A percentile compares a stretch with the other conserved stretches of the same genome.
Conservation (phyloP, 2,329 filamentous ascomycete genomes). For the Aspergillus intermedius region DNA sequence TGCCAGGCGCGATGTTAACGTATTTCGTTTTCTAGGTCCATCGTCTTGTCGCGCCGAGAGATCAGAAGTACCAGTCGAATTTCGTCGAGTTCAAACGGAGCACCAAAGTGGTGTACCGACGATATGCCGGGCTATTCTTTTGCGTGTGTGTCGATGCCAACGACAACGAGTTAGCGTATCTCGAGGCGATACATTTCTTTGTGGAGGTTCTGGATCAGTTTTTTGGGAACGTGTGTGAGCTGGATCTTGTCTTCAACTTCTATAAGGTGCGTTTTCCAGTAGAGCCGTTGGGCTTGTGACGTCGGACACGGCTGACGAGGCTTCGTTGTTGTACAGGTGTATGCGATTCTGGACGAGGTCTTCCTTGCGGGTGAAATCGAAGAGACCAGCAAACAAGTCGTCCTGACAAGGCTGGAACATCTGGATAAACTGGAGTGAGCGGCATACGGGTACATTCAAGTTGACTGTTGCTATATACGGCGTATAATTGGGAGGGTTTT, state of each 20-base stretch:
- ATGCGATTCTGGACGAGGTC: slow-evolving; percentile 96
- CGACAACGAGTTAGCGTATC: slow-evolving; percentile 93
- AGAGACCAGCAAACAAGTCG: slow-evolving; percentile 97
- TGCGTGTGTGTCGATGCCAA: slow-evolving; percentile 98
- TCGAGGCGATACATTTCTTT: slow-evolving; percentile 98
- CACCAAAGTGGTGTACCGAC: slow-evolving; percentile 93
- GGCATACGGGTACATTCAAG: not conserved
- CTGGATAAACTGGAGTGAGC: slow-evolving; percentile 85
- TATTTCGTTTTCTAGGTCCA: slow-evolving; percentile 58
- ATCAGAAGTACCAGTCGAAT: slow-evolving; percentile 99
- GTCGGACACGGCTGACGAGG: not conserved
- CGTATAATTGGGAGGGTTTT: slow-evolving; percentile 1
- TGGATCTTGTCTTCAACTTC: slow-evolving; percentile 76
- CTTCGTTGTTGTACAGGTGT: slow-evolving; percentile 54
- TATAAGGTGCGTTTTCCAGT: slow-evolving; percentile 50
- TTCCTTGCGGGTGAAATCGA: slow-evolving; percentile 97
- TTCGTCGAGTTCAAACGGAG: slow-evolving; percentile 73
- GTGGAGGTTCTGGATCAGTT: slow-evolving; percentile 98
- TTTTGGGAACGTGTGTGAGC: slow-evolving; percentile 97
- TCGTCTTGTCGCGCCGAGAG: slow-evolving; percentile 91
- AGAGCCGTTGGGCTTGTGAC: not conserved
- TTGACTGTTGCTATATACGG: not conserved
- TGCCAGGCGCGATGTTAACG: not conserved
- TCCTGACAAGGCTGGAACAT: slow-evolving; percentile 88
- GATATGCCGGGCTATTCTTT: slow-evolving; percentile 97